Evolutionary conservation across 1,139 yeast species (phyloP).

Genomic region (Hemisphaericaspora subhashii): DNA sequence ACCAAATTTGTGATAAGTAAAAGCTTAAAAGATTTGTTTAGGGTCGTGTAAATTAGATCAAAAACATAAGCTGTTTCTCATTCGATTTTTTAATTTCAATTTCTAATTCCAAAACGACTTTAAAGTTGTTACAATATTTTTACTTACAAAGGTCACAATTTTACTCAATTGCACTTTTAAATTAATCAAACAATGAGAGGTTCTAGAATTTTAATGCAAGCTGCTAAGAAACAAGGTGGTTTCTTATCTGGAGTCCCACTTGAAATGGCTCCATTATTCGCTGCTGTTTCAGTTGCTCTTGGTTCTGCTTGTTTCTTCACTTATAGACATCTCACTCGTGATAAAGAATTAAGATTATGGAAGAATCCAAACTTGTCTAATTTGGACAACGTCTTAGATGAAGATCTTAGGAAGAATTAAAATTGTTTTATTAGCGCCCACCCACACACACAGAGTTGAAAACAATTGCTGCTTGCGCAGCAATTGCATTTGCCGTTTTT

Average conservation of each 20-base stretch:
- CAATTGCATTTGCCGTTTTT: not conserved
- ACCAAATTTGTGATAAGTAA: conserved; percentile 3
- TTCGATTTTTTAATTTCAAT: not conserved
- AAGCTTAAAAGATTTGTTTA: too few species aligned
- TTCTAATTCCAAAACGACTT: too few species aligned
- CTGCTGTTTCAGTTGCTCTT: conserved; percentile 63
- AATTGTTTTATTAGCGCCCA: not conserved
- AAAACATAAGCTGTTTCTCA: conserved; percentile 3
- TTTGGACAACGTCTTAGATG: conserved; percentile 59
- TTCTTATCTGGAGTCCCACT: conserved; percentile 51
- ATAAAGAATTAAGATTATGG: conserved; percentile 67
- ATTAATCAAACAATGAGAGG: conserved; percentile 48
- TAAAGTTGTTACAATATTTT: too few species aligned
- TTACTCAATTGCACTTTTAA: not conserved
- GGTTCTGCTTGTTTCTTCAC: conserved; percentile 68
- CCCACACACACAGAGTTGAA: not conserved
- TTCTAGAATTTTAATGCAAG: conserved; percentile 51
- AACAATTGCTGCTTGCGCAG: too few species aligned
- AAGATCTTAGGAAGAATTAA: conserved; percentile 30
- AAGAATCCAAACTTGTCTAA: conserved; percentile 61
- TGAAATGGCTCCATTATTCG: conserved; percentile 73
- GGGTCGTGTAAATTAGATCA: not conserved
- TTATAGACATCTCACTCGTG: conserved; percentile 69
- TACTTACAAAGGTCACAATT: too few species aligned
- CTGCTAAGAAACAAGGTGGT: conserved; percentile 30